Base-by-base conservation (phyloP, 257 asterid genomes). In the Rhazya stricta region DNA sequence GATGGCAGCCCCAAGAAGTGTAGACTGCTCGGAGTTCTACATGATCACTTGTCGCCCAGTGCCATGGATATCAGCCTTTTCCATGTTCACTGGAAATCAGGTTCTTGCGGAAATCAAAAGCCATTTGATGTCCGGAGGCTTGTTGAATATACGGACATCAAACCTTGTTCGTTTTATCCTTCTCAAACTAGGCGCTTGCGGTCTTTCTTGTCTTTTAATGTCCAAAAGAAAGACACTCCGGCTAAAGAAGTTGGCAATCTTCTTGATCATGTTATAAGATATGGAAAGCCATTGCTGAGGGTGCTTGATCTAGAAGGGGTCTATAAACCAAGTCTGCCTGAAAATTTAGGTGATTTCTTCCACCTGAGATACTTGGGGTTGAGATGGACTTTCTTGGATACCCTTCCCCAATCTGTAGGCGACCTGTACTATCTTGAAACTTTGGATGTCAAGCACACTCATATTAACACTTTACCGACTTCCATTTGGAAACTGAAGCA, bases 381-480 rank as follows among this genome's bases (percentile, higher is more conserved):
- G 70, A 81, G 87, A 74, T 83, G 87, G 87, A 83, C 87, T 60
- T 83, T 80, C 83, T 73, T 83, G 75, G 87, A 81, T 48, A 43
- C 39, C 21, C 79, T 83, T 9, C 87, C 87, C 25, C 42, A 73
- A 69, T 78, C 85, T 23, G 66, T 83, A 0, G 85, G 85, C 48
- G 57, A 73, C 25, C 65, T 83, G 25, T 58, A 57, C 57, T 61
- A 72, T 62, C 83, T 83, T 9, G 85, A 83, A 63, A 73, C 81
- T 11, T 27, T 83, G 71, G 87, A 83, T 61, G 53, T 83, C 56
- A 83, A 83, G 78, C 87, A 78, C 50, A 83, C 87, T 57, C 27
- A 72, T 36, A 79, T 83, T 41, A 78, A 71, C 19, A 78, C 74
- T 25, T 63, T 84, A 29, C 85, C 87, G 13, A 29, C 71, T 23